phyloP scores from a whole-genome alignment of 1,139 yeast species.

The Saccharomyces hybrid region DNA sequence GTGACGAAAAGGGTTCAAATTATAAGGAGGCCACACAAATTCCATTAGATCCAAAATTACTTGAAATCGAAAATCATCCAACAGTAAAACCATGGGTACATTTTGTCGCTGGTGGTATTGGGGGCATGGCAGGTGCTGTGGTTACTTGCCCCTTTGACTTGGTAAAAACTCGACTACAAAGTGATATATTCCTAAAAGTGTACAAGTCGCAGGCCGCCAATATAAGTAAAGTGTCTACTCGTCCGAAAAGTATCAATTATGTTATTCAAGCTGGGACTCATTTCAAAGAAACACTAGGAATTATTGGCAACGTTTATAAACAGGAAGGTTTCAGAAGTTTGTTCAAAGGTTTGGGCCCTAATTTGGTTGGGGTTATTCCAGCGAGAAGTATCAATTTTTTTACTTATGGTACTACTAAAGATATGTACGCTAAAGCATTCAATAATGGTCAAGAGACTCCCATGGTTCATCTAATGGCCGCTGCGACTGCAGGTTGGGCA shows the following conservation, averaged over 20 bases:
- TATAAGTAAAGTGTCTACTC: slow-evolving; percentile 4
- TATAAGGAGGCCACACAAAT: slow-evolving; percentile 21
- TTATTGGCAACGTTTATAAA: slow-evolving; percentile 58
- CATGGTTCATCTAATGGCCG: slow-evolving; percentile 79
- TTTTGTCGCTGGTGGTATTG: slow-evolving; percentile 97
- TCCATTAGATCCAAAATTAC: slow-evolving; percentile 8
- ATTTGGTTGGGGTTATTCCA: slow-evolving; percentile 96
- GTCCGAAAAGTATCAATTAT: slow-evolving; percentile 22
- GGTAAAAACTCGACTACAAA: slow-evolving; percentile 89
- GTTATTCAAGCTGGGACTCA: slow-evolving; percentile 50
- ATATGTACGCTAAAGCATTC: slow-evolving; percentile 53
- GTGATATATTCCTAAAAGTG: slow-evolving; percentile 49
- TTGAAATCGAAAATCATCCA: slow-evolving; percentile 16
- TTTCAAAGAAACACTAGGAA: slow-evolving; percentile 74
- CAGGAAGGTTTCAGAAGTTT: slow-evolving; percentile 80
- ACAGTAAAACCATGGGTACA: slow-evolving; percentile 81
- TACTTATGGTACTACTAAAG: slow-evolving; percentile 90
- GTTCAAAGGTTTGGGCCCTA: slow-evolving; percentile 94
- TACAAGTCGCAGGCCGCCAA: slow-evolving; percentile 22
- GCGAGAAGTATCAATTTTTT: slow-evolving; percentile 95
- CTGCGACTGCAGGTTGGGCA: slow-evolving; percentile 89
- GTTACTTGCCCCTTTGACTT: slow-evolving; percentile 94
- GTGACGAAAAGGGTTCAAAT: slow-evolving; percentile 51
- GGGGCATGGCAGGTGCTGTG: slow-evolving; percentile 97
- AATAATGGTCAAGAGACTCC: slow-evolving; percentile 73